phyloP scores from a whole-genome alignment of 495 filamentous ascomycete species.

The Oleoguttula mirabilis region DNA sequence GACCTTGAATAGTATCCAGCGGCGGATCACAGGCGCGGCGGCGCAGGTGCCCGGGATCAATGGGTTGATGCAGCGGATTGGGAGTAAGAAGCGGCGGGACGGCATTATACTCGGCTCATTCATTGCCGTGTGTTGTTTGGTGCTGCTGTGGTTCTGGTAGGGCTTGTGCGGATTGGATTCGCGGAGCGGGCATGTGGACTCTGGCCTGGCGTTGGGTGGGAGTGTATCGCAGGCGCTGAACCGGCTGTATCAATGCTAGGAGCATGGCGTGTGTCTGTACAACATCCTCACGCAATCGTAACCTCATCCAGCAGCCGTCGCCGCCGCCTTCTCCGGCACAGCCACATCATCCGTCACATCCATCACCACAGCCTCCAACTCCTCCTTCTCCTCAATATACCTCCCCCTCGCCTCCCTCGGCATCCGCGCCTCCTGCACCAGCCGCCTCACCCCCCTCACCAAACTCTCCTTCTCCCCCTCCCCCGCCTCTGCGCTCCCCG shows the following conservation, averaged over 20 bases:
- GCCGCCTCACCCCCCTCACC: constrained; percentile 51
- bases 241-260: no score
- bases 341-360: constrained; percentile 6
- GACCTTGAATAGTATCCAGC: constrained; percentile 71
- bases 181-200: no score
- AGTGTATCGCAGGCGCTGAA: no score
- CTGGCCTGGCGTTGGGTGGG: no score
- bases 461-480: constrained; percentile 58
- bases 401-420: constrained; percentile 3
- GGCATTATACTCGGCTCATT: constrained; percentile 84
- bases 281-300: no score
- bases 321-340: constrained; percentile 5
- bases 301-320: background rate
- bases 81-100: constrained; percentile 87
- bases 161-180: no score
- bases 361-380: constrained; percentile 8
- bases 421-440: constrained; percentile 46
- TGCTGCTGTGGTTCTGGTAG: constrained; percentile 72
- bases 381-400: background rate
- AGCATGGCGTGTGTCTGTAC: no score
- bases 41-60: constrained; percentile 90
- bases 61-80: constrained; percentile 83
- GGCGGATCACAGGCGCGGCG: constrained; percentile 76
- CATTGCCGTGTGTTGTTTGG: constrained; percentile 79
- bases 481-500: constrained; percentile 68